Base-by-base conservation (phyloP, 1,139 yeast species). In the Pichia sp. region DNA sequence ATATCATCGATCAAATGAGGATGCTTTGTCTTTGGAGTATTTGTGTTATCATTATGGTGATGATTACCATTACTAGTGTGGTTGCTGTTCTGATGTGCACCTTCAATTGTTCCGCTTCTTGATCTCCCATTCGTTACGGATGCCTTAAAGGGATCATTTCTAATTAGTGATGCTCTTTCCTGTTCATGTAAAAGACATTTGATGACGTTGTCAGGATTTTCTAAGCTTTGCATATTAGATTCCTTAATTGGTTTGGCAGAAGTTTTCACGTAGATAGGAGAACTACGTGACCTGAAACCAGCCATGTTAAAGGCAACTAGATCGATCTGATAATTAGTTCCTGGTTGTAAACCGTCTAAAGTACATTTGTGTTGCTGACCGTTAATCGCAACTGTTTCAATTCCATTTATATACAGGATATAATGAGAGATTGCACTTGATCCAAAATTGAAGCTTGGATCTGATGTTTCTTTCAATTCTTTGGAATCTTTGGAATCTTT, bases 281-380 rank as follows among this genome's bases (percentile, higher is more conserved):
- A 73, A 49, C 78, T 70, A 59, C 75, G 76, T 29, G 80, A 75
- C 60, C 76, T 71, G 63, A 73, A 79, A 6, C 78, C 77, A 38
- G 73, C 67, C 58, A 66, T 65, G 59, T 76, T 76, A 45, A 82
- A 79, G 0, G 87, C 81, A 17, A 83, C 74, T 17, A 84, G 73
- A 58, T 83, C 84, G 10, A 84, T 67, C 58, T 79, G 79, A 66
- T 84, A 84, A 56, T 74, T 74, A 12, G 75, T 72, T 51, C 76
- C 76, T 0, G 83, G 76, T 14, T 65, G 60, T 52, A 84, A 66
- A 4, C 77, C 76, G 12, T 74, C 72, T 40, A 84, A 64, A 17
- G 73, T 69, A 51, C 80, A 74, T 49, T 75, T 75, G 1, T 73
- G 61, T 49, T 64, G 66, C 5, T 55, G 56, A 2, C 70, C 70